Evolutionary conservation across 2,329 filamentous ascomycete genomes (phyloP), one percentile per base, ranked within the genome.

Genomic region (Whalleya microplaca): DNA sequence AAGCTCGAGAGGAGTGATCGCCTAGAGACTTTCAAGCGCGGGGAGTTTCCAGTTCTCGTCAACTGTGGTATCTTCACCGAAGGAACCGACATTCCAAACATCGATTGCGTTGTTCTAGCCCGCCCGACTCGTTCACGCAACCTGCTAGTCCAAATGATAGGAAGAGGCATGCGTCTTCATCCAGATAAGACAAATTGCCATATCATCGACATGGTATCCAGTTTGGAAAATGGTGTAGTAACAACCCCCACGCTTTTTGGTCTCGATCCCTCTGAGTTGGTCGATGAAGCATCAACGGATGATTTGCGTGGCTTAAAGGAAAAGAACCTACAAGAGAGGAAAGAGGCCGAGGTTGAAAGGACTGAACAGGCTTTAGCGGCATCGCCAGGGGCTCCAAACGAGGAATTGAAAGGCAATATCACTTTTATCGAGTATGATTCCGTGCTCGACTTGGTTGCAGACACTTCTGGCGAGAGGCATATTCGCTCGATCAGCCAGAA

Each of bases 51-150:
- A 0, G 91, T 99, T 1, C 81, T 99, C 14, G 77, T 99, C 49
- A 99, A 99, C 71, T 98, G 95, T 69, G 93, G 93, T 8, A 90
- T 99, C 41, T 98, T 96, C 69, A 98, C 94, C 0, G 95, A 99
- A 76, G 95, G 95, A 2, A 99, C 95, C 0, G 95, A 99, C 69
- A 96, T 99, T 29, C 95, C 96, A 5, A 97, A 96, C 71, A 91
- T 99, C 63, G 95, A 99, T 76, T 98, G 95, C 69, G 85, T 99
- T 21, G 71, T 99, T 8, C 81, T 99, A 8, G 92, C 90, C 2
- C 81, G 95, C 21, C 95, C 95, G 0, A 99, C 95, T 1, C 87
- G 88, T 64, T 98, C 95, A 16, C 86, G 90, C n/a, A 98, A 97
- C 66, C 78, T 99, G 2, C 84, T 99, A 1, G 86, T 98, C 0